Conservation (phyloP, 345 rosid species). For the Syzygium aqueum region DNA sequence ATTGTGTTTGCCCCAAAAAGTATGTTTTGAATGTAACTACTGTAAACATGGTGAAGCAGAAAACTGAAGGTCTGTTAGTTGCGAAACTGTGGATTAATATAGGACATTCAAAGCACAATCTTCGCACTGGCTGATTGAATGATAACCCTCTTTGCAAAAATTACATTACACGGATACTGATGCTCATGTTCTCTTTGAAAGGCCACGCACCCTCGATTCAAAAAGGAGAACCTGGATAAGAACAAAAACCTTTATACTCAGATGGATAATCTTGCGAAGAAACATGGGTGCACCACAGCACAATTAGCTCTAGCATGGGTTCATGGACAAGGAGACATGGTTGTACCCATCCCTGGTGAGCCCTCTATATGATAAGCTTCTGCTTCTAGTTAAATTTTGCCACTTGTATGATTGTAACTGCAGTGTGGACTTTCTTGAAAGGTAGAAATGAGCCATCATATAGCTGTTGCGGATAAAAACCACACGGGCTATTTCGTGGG, state of each 20-base stretch:
- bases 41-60: not conserved
- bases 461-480: not conserved
- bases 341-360: constrained; percentile 54
- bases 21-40: not conserved
- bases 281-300: constrained; percentile 33
- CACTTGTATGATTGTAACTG: not conserved
- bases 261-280: constrained; percentile 23
- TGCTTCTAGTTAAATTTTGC: constrained; percentile 9
- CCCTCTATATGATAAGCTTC: not conserved
- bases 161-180: not conserved
- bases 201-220: constrained; percentile 32
- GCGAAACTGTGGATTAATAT: not conserved
- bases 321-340: constrained; percentile 38
- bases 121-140: not conserved
- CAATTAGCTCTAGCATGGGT: constrained; percentile 58
- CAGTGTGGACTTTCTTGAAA: not conserved
- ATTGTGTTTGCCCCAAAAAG: not conserved
- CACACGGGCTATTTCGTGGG: not conserved
- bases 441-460: not conserved
- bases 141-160: not conserved
- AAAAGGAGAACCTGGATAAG: constrained; percentile 30
- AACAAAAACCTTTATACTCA: constrained; percentile 30
- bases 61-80: not conserved
- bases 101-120: not conserved
- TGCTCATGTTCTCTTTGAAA: not conserved